phyloP scores from a whole-genome alignment of 2,329 filamentous ascomycete species.

The Myotisia sp. region DNA sequence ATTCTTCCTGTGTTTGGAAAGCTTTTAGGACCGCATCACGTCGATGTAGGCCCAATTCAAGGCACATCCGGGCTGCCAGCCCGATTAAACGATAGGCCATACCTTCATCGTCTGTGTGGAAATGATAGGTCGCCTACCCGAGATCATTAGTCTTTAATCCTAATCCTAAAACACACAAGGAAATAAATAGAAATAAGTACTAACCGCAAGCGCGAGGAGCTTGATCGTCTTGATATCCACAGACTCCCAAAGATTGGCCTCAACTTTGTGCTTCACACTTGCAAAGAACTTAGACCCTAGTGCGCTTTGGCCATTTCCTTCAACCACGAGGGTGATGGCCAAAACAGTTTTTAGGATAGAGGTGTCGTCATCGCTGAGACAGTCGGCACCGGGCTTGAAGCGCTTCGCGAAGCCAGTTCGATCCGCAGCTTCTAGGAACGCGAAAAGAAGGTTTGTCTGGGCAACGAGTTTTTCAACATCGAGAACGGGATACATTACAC shows the following conservation, averaged over 20 bases:
- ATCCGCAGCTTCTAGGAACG: slow-evolving; percentile 56
- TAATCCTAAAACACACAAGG: background rate
- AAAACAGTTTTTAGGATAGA: slow-evolving; percentile 70
- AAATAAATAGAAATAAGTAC: background rate
- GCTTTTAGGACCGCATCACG: slow-evolving; percentile 54
- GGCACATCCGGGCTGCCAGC: slow-evolving; percentile 61
- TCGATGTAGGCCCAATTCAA: slow-evolving; percentile 72
- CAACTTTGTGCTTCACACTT: slow-evolving; percentile 57
- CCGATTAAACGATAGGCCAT: slow-evolving; percentile 80
- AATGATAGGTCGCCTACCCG: slow-evolving; percentile 57
- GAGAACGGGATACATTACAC: slow-evolving; percentile 80
- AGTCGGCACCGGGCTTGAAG: slow-evolving; percentile 41
- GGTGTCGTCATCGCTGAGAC: slow-evolving; percentile 49
- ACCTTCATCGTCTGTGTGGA: slow-evolving; percentile 71
- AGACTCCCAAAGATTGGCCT: slow-evolving; percentile 46
- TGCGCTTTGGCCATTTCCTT: slow-evolving; percentile 64
- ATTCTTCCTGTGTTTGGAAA: slow-evolving; percentile 54
- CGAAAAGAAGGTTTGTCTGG: slow-evolving; percentile 55
- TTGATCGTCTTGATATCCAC: slow-evolving; percentile 46
- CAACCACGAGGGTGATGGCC: slow-evolving; percentile 61
- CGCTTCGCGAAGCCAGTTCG: slow-evolving; percentile 45
- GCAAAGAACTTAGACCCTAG: slow-evolving; percentile 60
- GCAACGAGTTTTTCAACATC: slow-evolving; percentile 56
- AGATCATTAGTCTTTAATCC: background rate
- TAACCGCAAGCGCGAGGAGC: slow-evolving; percentile 30